Base-by-base conservation (phyloP, 306 rosid species). In the Castanopsis chinensis region DNA sequence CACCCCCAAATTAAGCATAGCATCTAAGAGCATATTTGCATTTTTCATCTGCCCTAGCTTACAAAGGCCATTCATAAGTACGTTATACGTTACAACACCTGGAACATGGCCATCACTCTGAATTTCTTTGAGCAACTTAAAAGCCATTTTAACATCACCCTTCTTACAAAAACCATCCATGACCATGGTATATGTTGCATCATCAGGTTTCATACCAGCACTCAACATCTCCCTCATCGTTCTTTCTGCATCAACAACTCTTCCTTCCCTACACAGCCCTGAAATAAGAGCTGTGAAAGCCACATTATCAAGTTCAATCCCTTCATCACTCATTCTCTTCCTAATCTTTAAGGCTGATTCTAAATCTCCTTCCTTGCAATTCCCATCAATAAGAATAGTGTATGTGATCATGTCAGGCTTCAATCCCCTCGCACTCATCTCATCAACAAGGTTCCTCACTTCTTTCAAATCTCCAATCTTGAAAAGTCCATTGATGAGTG, bases 31-130 rank as follows among this genome's bases (percentile, higher is more conserved):
- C 97, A 89, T 90, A 68, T 80, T 52, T 6, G 98, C 98, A 87
- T 94, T 94, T 85, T 88, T 94, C 96, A 94, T 86, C 93, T 94
- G 98, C 74, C 98, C 98, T 84, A 82, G 90, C 81, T 90, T 94
- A 86, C 98, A 94, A 10, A 92, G 63, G 67, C 96, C 97, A 77
- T 90, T 90, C 96, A 94, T 89, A 18, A 94, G 94, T 15, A 83
- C 96, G 72, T 94, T 94, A 78, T 94, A 90, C 21, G 96, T 88
- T 68, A 89, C 93, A 78, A 92, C 90, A 41, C 90, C 89, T 1
- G 96, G 97, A 4, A 84, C 76, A 69, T 58, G 87, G 21, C 92
- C 93, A 58, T 79, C 86, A 21, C 79, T 77, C 80, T 88, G 97
- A 92, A 92, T 94, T 79, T 90, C 94, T 87, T 86, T 88, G 28